A percentile compares a stretch with the other conserved stretches of the same genome.
Evolutionary conservation across 1,139 yeast genomes (phyloP).

Genomic region (Entelexis paramagnoliae): DNA sequence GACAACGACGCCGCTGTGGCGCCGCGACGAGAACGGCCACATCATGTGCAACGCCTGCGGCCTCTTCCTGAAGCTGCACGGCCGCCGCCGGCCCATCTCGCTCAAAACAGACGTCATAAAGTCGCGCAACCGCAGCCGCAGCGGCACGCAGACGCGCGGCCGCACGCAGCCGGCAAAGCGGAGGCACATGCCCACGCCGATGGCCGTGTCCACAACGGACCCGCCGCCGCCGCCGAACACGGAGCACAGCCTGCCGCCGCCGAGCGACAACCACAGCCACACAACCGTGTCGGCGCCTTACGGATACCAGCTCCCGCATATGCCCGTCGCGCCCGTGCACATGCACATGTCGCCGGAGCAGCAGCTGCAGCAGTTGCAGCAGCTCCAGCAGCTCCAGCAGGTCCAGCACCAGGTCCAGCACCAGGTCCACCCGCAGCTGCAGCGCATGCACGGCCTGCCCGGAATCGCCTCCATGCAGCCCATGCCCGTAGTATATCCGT

Average conservation of each 20-base stretch:
- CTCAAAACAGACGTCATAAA: constrained; percentile 85
- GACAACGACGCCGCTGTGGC: constrained; percentile 87
- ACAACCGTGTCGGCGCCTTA: not conserved
- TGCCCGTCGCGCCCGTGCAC: not conserved
- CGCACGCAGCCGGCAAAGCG: constrained; percentile 12
- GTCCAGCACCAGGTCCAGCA: constrained; percentile 11
- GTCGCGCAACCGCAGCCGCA: constrained; percentile 58
- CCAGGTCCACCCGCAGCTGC: constrained; percentile 8
- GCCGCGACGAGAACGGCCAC: constrained; percentile 87
- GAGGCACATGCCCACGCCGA: constrained; percentile 11
- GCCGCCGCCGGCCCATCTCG: constrained; percentile 82
- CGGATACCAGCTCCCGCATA: not conserved
- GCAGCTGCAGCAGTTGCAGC: constrained; percentile 5
- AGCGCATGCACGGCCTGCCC: constrained; percentile 10
- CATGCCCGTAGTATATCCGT: constrained; percentile 18
- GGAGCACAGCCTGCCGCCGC: no score
- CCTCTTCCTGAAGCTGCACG: constrained; percentile 74
- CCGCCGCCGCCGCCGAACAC: constrained; percentile 1
- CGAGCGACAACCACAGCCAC: not conserved
- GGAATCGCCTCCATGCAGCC: constrained; percentile 12
- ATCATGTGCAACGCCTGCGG: constrained; percentile 94
- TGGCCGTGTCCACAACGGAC: constrained; percentile 8
- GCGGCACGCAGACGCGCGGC: constrained; percentile 19
- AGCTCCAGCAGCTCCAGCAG: constrained; percentile 8
- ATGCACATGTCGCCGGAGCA: constrained; percentile 4